phyloP scores from a whole-genome alignment of 1,139 yeast species.

The Suhomyces anneliseae region DNA sequence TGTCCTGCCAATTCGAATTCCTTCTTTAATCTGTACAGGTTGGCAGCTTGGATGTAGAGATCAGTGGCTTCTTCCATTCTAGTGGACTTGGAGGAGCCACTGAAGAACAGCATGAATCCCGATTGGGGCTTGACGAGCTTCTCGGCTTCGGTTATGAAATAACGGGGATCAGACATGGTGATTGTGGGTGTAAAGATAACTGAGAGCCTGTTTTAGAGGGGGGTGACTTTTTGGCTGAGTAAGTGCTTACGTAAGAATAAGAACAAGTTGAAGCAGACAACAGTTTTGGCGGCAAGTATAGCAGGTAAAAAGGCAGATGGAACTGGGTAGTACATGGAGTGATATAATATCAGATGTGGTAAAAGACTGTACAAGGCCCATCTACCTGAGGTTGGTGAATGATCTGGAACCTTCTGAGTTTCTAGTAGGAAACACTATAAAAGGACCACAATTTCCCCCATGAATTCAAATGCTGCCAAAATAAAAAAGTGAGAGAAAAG shows the following conservation, averaged over 20 bases:
- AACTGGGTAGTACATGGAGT: too few relatives aligned
- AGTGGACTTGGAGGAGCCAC: conserved; percentile 66
- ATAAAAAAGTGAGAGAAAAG: too few relatives aligned
- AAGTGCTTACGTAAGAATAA: not conserved
- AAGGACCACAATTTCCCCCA: too few relatives aligned
- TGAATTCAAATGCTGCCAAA: too few relatives aligned
- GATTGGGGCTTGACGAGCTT: conserved; percentile 58
- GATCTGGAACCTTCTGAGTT: too few relatives aligned
- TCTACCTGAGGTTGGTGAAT: too few relatives aligned
- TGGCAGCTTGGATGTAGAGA: conserved; percentile 86
- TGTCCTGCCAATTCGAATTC: conserved; percentile 74
- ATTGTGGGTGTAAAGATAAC: not conserved
- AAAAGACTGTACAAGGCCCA: too few relatives aligned
- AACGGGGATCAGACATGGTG: conserved; percentile 40
- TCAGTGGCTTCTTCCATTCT: conserved; percentile 92
- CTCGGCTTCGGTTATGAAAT: conserved; percentile 46
- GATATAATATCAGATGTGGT: too few relatives aligned
- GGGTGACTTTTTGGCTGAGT: not conserved
- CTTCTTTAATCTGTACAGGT: conserved; percentile 73
- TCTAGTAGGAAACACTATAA: too few relatives aligned
- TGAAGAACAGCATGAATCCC: conserved; percentile 70
- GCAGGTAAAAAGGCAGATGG: not conserved
- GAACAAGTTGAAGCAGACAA: not conserved
- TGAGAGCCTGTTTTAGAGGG: not conserved
- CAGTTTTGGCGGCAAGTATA: not conserved